A percentile compares a stretch with the other conserved stretches of the same genome.
phyloP scores from a whole-genome alignment of 2,329 filamentous ascomycete species.

The Ceratocystis cacaofunesta region DNA sequence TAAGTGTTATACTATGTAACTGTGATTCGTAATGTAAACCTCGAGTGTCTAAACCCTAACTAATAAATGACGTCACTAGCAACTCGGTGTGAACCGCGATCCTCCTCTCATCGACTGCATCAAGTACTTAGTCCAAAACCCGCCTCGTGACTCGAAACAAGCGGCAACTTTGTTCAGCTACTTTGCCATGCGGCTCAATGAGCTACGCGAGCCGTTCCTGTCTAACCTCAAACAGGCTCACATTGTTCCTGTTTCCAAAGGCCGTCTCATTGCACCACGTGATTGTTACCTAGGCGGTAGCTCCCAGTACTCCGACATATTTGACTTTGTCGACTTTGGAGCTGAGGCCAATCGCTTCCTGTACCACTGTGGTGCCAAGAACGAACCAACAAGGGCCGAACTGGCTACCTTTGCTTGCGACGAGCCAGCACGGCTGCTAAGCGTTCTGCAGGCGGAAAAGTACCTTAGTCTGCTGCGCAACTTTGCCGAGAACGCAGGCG shows the following conservation, averaged over 20 bases:
- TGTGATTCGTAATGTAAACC: neutral
- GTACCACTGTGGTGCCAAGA: conserved; percentile 75
- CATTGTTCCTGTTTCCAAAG: conserved; percentile 52
- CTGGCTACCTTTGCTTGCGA: conserved; percentile 69
- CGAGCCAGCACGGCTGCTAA: conserved; percentile 69
- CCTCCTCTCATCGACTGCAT: conserved; percentile 68
- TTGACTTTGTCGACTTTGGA: conserved; percentile 94
- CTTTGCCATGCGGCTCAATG: conserved; percentile 60
- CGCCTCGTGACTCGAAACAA: conserved; percentile 50
- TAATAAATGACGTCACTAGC: conserved; percentile 26
- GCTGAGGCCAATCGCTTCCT: conserved; percentile 76
- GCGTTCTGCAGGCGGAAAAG: conserved; percentile 69
- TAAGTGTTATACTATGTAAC: conserved; percentile 21
- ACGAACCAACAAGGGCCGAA: conserved; percentile 75
- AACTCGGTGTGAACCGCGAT: conserved; percentile 74
- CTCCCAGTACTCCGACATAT: conserved; percentile 66
- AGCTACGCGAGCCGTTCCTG: conserved; percentile 49
- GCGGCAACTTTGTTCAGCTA: conserved; percentile 69
- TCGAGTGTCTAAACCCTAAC: neutral
- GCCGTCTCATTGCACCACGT: conserved; percentile 12
- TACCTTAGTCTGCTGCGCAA: conserved; percentile 73
- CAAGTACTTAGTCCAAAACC: conserved; percentile 53
- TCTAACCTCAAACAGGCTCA: conserved; percentile 46
- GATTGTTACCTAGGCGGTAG: conserved; percentile 56
- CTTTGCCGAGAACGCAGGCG: conserved; percentile 56